Evolutionary conservation across 768 basidiomycete genomes (phyloP), one percentile per base, ranked within the genome.

Genomic region (Kwoniella dendrophila): DNA sequence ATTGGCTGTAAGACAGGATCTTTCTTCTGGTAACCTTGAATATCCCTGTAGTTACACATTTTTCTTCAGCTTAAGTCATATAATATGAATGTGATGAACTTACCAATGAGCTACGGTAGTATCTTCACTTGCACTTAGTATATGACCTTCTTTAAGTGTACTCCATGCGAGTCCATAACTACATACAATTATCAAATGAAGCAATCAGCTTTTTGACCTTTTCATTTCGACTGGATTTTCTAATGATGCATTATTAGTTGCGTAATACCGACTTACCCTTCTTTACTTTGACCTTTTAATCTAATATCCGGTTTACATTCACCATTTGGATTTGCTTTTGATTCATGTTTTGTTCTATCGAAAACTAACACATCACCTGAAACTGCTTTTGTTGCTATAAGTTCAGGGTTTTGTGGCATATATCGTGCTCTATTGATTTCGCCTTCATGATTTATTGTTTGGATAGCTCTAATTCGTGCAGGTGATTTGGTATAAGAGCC

Each of bases 391-490:
- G 95, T 98, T 14, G 96, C 96, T 68, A 99, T 90, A 68, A 99
- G 80, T 80, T 98, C 91, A 1, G 93, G 90, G 74, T 98, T 99
- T 80, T 98, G 95, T 5, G 96, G 96, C 94, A 98, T 98, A 79
- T 98, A 99, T 54, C 96, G 87, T 63, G 96, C 96, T 44, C 93
- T 83, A 80, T 99, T 99, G 74, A 98, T 91, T 78, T 99, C 96
- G 41, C 92, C 91, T 3, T 85, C 84, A 79, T 99, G 96, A 78
- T 93, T 94, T 81, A 99, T 98, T 68, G 85, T 87, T 78, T 99
- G 96, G 32, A 87, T 90, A 79, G 95, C 86, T 72, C 89, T 88
- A 64, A 98, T 87, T 26, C 91, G 86, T 1, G 94, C 89, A 56
- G 88, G 84, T n/a, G 88, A 85, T 36, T 92, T 86, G 26, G 87